These are phyloP conservation scores for Diplodia seriata DNA, from an alignment of 2,329 filamentous ascomycete genomes.

Conservation along the genomic window DNA sequence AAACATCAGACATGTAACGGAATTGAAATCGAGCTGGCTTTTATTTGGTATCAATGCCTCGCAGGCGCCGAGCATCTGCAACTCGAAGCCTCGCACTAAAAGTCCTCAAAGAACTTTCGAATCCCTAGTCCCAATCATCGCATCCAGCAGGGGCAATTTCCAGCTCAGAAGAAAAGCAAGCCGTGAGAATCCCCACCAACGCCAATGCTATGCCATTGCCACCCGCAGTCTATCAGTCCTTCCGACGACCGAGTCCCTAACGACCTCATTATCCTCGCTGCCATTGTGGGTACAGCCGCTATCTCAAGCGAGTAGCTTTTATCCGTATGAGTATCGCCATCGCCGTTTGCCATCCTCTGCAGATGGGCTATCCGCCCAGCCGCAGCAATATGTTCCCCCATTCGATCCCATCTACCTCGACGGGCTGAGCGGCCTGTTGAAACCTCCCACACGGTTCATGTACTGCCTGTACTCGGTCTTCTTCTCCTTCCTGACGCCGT, in stretches of 20 bases:
- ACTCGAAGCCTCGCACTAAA: neutral
- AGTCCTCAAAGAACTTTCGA: neutral
- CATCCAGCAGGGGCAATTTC: constrained; percentile 1
- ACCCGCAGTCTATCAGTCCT: neutral
- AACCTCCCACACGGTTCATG: constrained; percentile 85
- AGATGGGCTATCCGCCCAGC: no score
- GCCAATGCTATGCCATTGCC: constrained; percentile 25
- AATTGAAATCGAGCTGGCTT: neutral
- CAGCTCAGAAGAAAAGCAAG: neutral
- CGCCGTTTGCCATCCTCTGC: no score
- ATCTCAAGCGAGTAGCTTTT: no score
- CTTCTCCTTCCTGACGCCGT: constrained; percentile 87
- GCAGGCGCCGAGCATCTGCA: neutral
- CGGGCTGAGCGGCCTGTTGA: constrained; percentile 76
- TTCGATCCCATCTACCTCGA: neutral
- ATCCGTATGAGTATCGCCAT: no score
- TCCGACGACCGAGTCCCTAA: no score
- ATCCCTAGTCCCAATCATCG: neutral
- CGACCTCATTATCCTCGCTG: no score
- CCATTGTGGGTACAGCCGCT: no score
- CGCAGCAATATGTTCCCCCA: neutral
- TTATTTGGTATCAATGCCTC: constrained; percentile 16
- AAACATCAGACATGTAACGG: no score
- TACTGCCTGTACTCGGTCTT: constrained; percentile 96
- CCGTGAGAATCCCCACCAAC: constrained; percentile 12